Percentiles rank a stretch among this genome's conserved stretches.
Conservation (phyloP, 2,329 filamentous ascomycete genomes). For the Setomelanomma holmii region DNA sequence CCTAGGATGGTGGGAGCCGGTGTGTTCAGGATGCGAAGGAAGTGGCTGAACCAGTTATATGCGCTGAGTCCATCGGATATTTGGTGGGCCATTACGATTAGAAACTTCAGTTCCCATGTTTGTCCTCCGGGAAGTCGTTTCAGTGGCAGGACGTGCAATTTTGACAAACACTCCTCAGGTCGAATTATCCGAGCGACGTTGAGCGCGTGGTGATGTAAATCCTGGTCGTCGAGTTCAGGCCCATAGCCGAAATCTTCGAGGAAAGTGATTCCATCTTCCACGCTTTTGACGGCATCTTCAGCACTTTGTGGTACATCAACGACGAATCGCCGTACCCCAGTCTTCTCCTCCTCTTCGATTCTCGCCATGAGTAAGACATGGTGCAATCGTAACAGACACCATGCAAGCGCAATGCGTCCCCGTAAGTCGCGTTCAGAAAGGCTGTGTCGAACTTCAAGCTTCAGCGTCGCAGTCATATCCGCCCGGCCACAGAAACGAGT, state of each 20-base stretch:
- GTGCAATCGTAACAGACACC: conserved; percentile 48
- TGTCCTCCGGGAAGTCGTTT: conserved; percentile 22
- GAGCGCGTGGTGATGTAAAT: conserved; percentile 52
- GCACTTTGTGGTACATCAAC: conserved; percentile 39
- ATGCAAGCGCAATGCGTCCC: conserved; percentile 48
- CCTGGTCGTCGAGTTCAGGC: conserved; percentile 36
- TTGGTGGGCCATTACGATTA: conserved; percentile 53
- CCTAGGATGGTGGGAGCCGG: conserved; percentile 7
- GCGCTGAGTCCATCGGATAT: conserved; percentile 55
- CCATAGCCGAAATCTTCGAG: conserved; percentile 46
- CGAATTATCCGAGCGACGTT: conserved; percentile 52
- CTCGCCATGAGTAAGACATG: conserved; percentile 50
- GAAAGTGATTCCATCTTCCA: conserved; percentile 44
- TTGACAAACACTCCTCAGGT: conserved; percentile 45
- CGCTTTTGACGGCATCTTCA: conserved; percentile 40
- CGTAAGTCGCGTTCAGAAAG: conserved; percentile 41
- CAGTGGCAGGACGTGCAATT: conserved; percentile 50
- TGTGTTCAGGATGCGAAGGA: conserved; percentile 38
- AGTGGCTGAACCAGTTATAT: conserved; percentile 53
- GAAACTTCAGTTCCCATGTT: conserved; percentile 41
- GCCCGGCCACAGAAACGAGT: conserved; percentile 54
- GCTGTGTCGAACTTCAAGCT: conserved; percentile 43
- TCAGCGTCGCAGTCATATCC: conserved; percentile 52
- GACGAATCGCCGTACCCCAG: conserved; percentile 36
- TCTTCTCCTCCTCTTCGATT: conserved; percentile 25